These are phyloP conservation scores for Leccinum rimulosum DNA, from an alignment of 768 basidiomycete species.

Conservation along the genomic window DNA sequence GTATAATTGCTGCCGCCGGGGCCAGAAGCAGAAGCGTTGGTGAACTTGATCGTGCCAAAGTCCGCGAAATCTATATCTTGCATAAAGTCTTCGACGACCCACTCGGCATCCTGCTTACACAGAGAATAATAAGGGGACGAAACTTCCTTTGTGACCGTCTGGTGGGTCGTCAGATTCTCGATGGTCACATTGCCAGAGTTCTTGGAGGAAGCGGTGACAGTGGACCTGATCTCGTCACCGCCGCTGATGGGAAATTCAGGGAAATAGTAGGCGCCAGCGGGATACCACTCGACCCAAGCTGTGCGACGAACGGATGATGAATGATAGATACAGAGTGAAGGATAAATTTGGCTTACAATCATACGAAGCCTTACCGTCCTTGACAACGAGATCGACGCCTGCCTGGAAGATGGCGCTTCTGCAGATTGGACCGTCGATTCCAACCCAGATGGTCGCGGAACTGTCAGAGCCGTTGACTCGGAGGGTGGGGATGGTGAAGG, in stretches of 20 bases:
- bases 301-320: not conserved
- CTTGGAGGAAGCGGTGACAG: not conserved
- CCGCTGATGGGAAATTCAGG: not conserved
- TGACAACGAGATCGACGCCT: not conserved
- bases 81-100: not conserved
- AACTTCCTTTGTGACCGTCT: not conserved
- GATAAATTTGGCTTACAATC: not conserved
- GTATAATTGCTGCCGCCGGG: too few relatives aligned
- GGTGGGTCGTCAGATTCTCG: not conserved
- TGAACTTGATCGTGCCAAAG: not conserved
- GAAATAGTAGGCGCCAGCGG: not conserved
- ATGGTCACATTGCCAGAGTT: not conserved
- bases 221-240: not conserved
- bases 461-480: not conserved
- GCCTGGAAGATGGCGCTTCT: not conserved
- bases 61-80: not conserved
- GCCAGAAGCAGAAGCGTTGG: not conserved
- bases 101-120: not conserved
- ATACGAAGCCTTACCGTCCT: not conserved
- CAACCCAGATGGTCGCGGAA: not conserved
- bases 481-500: not conserved
- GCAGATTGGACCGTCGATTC: not conserved
- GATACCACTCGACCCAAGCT: not conserved
- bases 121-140: not conserved
- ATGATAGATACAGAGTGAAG: not conserved